Evolutionary conservation across 352 stramenopile genomes (phyloP).

Genomic region (Phytophthora melonis): DNA sequence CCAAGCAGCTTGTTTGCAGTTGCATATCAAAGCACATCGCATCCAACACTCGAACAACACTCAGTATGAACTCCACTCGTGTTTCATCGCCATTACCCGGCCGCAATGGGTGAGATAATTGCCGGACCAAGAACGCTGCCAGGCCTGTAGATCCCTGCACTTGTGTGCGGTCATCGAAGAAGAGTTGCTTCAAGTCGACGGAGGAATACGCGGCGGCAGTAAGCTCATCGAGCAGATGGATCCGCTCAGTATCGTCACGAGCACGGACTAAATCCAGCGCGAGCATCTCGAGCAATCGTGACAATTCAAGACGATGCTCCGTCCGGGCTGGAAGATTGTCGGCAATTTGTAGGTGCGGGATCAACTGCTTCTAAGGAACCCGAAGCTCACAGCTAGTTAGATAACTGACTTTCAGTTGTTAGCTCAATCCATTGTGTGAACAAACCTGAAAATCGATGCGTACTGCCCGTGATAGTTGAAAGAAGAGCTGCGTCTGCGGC

Average conservation of each 20-base stretch:
- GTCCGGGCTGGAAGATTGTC: conserved; percentile 5
- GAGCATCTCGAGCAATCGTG: conserved; percentile 47
- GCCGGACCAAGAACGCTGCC: conserved; percentile 34
- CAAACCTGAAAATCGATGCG: conserved; percentile 58
- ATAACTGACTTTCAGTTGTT: not conserved
- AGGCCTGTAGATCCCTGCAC: conserved; percentile 40
- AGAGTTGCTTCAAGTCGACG: conserved; percentile 49
- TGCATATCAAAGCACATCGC: conserved; percentile 42
- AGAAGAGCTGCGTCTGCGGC: conserved; percentile 63
- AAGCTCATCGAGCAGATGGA: conserved; percentile 58
- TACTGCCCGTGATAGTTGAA: conserved; percentile 53
- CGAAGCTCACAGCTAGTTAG: conserved; percentile 15
- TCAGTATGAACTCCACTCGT: conserved; percentile 26
- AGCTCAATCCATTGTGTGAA: not conserved
- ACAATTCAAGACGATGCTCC: conserved; percentile 39
- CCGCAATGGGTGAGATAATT: conserved; percentile 36
- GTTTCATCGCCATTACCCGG: conserved; percentile 1
- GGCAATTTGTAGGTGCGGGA: conserved; percentile 17
- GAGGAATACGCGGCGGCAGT: conserved; percentile 45
- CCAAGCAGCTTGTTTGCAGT: conserved; percentile 24
- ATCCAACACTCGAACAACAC: conserved; percentile 24
- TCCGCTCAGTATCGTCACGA: conserved; percentile 27
- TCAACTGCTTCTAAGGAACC: conserved; percentile 32
- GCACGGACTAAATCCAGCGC: conserved; percentile 39
- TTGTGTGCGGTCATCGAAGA: conserved; percentile 61